Conservation (phyloP, 1,284 basidiomycete species). For the Ceratobasidium sp. region DNA sequence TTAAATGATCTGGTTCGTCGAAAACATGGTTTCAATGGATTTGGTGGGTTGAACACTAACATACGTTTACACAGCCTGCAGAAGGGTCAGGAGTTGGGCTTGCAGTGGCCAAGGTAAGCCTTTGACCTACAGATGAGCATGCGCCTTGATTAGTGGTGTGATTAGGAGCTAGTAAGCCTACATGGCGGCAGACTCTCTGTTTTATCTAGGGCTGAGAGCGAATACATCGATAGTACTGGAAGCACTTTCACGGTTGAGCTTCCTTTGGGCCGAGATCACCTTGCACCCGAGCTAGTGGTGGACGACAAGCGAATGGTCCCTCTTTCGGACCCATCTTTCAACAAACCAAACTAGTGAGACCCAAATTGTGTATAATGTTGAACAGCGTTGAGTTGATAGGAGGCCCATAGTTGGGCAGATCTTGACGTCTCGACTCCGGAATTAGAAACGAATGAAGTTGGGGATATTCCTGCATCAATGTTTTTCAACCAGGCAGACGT, state of each 20-base stretch:
- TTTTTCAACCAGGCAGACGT: slow-evolving; percentile 52
- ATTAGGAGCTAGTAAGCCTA: slow-evolving; percentile 54
- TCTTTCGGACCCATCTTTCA: too few species aligned
- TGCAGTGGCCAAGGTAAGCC: slow-evolving; percentile 51
- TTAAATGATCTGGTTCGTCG: slow-evolving; percentile 47
- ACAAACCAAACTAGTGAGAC: background rate
- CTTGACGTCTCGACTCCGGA: too few species aligned
- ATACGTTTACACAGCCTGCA: slow-evolving; percentile 7
- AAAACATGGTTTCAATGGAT: background rate
- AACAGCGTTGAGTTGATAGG: too few species aligned
- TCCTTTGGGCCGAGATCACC: slow-evolving; percentile 23
- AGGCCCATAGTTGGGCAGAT: too few species aligned
- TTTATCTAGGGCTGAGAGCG: background rate
- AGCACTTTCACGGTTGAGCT: slow-evolving; percentile 31
- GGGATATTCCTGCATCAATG: slow-evolving; percentile 18
- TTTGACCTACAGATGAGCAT: background rate
- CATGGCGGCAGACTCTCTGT: slow-evolving; percentile 51
- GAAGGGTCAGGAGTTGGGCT: slow-evolving; percentile 57
- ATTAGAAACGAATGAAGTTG: too few species aligned
- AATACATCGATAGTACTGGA: slow-evolving; percentile 4
- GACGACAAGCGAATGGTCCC: too few species aligned
- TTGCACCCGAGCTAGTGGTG: background rate
- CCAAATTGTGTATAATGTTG: too few species aligned
- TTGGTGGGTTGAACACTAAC: background rate
- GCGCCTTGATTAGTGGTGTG: background rate